Percentiles rank a stretch among this genome's conserved stretches.
phyloP scores from a whole-genome alignment of 78 protist species.

The Dictyostelium firmibasis region DNA sequence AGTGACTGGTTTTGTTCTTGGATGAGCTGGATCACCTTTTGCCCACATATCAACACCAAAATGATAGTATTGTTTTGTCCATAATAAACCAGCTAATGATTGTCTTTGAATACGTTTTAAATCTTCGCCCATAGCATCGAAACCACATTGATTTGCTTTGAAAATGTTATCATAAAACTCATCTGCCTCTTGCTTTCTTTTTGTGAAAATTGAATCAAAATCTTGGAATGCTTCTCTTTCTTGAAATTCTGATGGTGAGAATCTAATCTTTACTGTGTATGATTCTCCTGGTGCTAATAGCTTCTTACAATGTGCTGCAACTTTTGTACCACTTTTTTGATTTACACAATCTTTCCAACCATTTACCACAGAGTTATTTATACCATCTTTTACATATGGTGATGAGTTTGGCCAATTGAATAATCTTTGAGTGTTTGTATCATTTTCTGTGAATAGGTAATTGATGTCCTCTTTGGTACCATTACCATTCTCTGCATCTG shows the following conservation, averaged over 20 bases:
- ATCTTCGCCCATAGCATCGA: conserved; percentile 17
- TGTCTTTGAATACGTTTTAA: conserved; percentile 29
- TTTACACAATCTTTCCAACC: conserved; percentile 70
- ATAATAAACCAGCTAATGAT: conserved; percentile 88
- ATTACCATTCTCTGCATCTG: neutral
- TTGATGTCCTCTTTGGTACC: conserved; percentile 13
- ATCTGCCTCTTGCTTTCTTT: conserved; percentile 57
- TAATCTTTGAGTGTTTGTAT: conserved; percentile 68
- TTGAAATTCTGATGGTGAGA: neutral
- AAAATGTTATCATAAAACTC: conserved; percentile 68
- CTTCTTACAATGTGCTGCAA: conserved; percentile 18
- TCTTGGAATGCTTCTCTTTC: conserved; percentile 4
- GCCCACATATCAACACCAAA: conserved; percentile 88
- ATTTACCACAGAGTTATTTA: conserved; percentile 69
- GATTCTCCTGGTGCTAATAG: conserved; percentile 36
- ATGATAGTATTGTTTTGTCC: conserved; percentile 89
- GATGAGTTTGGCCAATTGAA: conserved; percentile 36
- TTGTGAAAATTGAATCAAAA: conserved; percentile 8
- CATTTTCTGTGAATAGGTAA: conserved; percentile 87
- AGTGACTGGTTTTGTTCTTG: neutral
- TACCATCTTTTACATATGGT: conserved; percentile 81
- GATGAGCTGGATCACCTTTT: conserved; percentile 53
- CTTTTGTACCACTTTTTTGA: conserved; percentile 72
- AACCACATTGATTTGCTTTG: neutral
- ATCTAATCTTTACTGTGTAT: conserved; percentile 43